Evolutionary conservation across 495 filamentous ascomycete genomes (phyloP).

Genomic region (Neurospora sp.): DNA sequence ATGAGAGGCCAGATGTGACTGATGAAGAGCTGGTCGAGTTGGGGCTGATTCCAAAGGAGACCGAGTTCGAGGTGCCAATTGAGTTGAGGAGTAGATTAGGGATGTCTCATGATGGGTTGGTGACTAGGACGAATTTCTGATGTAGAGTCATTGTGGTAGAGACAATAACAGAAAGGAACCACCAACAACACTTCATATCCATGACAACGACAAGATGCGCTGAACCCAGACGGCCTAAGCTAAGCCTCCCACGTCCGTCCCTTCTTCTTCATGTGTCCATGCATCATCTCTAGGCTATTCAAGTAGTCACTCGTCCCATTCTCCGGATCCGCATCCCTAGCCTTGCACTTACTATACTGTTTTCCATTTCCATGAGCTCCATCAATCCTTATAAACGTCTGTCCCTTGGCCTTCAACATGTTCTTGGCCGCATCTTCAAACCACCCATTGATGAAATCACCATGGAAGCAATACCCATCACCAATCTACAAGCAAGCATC

Average conservation of each 20-base stretch:
- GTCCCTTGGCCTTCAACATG: constrained; percentile 26
- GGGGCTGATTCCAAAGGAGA: constrained; percentile 38
- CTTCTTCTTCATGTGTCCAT: neutral
- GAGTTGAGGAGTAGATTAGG: constrained; percentile 8
- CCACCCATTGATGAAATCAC: constrained; percentile 31
- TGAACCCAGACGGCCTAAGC: neutral
- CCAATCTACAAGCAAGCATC: constrained; percentile 16
- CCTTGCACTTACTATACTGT: constrained; percentile 22
- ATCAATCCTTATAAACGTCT: constrained; percentile 25
- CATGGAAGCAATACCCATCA: constrained; percentile 29
- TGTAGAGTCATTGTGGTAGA: neutral
- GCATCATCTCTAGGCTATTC: constrained; percentile 29
- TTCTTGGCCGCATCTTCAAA: constrained; percentile 24
- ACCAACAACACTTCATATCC: too few relatives aligned
- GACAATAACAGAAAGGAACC: too few relatives aligned
- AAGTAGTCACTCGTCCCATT: constrained; percentile 26
- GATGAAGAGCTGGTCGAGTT: constrained; percentile 28
- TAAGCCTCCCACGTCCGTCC: neutral
- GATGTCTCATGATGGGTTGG: constrained; percentile 4
- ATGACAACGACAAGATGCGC: neutral
- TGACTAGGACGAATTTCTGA: neutral
- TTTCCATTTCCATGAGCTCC: constrained; percentile 26
- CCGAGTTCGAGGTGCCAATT: constrained; percentile 30
- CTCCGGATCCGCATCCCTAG: constrained; percentile 22
- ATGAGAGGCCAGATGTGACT: constrained; percentile 22